Percentiles rank a stretch among this genome's conserved stretches.
Conservation (phyloP, 495 filamentous ascomycete species). For the Lophiotrema nucula region DNA sequence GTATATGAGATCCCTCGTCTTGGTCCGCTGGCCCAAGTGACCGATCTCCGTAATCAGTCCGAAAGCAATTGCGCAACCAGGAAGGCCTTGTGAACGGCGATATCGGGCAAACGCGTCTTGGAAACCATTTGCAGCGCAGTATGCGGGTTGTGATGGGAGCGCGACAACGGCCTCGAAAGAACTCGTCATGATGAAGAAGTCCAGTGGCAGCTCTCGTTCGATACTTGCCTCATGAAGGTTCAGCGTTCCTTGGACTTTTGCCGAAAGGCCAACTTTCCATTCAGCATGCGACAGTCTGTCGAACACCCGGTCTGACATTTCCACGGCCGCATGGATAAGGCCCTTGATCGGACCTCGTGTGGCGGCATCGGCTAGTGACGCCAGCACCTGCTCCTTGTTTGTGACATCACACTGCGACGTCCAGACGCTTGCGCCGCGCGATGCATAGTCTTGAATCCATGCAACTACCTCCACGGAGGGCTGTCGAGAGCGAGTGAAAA, state of each 20-base stretch:
- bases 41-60: conserved; percentile 33
- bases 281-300: conserved; percentile 22
- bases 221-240: conserved; percentile 30
- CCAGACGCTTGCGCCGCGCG: neutral
- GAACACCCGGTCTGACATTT: conserved; percentile 30
- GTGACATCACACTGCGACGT: conserved; percentile 7
- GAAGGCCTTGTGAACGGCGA: conserved; percentile 24
- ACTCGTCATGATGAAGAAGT: conserved; percentile 34
- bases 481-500: conserved; percentile 16
- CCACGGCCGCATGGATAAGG: conserved; percentile 33
- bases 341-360: conserved; percentile 29
- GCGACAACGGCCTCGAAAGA: conserved; percentile 1
- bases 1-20: neutral
- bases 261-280: conserved; percentile 8
- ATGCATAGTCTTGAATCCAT: neutral
- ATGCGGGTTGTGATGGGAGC: conserved; percentile 18
- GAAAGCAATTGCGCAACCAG: conserved; percentile 29
- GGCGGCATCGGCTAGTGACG: conserved; percentile 3
- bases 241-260: conserved; percentile 26
- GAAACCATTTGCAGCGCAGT: conserved; percentile 28
- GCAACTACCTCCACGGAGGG: neutral
- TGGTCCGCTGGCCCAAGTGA: neutral
- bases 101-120: conserved; percentile 29
- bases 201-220: conserved; percentile 8
- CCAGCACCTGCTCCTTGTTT: neutral